Evolutionary conservation across 495 filamentous ascomycete species (phyloP).

Genomic region (Pyrenopolyporus hunteri): DNA sequence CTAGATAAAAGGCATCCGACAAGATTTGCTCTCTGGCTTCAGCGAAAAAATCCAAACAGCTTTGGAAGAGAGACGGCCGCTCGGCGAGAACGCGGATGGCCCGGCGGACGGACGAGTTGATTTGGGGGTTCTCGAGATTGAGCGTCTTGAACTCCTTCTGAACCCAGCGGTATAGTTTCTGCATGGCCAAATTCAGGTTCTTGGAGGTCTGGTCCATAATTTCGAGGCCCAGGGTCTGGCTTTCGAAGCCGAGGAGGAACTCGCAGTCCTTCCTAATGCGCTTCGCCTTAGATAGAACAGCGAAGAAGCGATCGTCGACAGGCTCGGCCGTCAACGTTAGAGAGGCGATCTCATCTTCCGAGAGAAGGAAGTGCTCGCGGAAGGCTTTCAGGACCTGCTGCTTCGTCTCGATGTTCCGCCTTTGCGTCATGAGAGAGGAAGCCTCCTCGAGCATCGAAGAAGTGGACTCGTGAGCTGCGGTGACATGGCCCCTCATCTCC

Average conservation of each 20-base stretch:
- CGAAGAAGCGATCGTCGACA: conserved; percentile 87
- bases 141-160: conserved; percentile 91
- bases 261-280: conserved; percentile 87
- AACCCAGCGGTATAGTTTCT: conserved; percentile 94
- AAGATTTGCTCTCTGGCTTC: conserved; percentile 87
- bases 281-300: conserved; percentile 78
- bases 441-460: conserved; percentile 80
- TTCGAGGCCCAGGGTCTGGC: conserved; percentile 83
- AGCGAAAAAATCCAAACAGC: conserved; percentile 90
- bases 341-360: conserved; percentile 73
- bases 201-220: conserved; percentile 89
- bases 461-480: conserved; percentile 75
- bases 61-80: conserved; percentile 87
- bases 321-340: conserved; percentile 79
- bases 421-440: conserved; percentile 73
- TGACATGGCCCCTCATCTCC: conserved; percentile 79
- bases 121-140: conserved; percentile 93
- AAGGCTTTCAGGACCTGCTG: conserved; percentile 84
- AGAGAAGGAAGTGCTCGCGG: conserved; percentile 80
- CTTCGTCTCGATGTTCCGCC: conserved; percentile 80
- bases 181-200: conserved; percentile 87
- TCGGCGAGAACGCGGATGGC: conserved; percentile 90
- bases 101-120: conserved; percentile 82
- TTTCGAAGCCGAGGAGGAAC: conserved; percentile 85
- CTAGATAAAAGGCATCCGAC: conserved; percentile 88